Evolutionary conservation across 129 eudicot species (phyloP), one percentile per base, ranked within the genome.

Genomic region (Deinandra increscens): DNA sequence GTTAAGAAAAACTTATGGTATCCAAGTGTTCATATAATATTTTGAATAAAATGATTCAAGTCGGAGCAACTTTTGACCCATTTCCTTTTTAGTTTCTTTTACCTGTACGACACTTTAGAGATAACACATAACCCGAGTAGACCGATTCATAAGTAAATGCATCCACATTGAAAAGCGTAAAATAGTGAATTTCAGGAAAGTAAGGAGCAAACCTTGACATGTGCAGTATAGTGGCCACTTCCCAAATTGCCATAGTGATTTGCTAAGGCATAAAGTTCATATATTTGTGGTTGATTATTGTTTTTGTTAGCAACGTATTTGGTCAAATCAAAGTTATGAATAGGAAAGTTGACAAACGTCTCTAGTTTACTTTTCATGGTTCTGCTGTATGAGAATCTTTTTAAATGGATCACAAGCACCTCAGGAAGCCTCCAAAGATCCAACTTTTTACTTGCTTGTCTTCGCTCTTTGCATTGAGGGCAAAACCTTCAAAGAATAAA

Each of bases 361-460:
- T 92, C 98, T 8, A 92, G 78, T 82, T 92, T 92, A 64, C 82
- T 91, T 83, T 86, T 92, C 84, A 84, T 81, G 9, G 89, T 86
- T 75, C 91, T 77, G 83, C 87, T 88, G 61, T 86, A 92, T n/a
- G 91, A 84, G 78, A 92, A 92, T 53, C 98, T 83, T 79, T 92
- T 92, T 15, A 92, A 81, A 87, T 92, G 95, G 66, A 92, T 86
- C 39, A 92, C 96, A 46, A 88, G 86, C 60, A 92, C 98, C 70
- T 88, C 82, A 0, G 96, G 98, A 69, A 92, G 96, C 84, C 96
- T 88, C 98, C 98, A 92, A 43, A 92, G 93, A 73, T 92, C 98
- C 73, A 92, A 82, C 75, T 92, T 92, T 82, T 92, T 92, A 79
- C 91, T 88, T 29, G 98, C 98, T 84, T 88, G 96, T 68, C 98